Percentiles rank a stretch among this genome's conserved stretches.
These are phyloP conservation scores for Brassica balearica DNA, from an alignment of 441 rosid species.

Conservation along the genomic window DNA sequence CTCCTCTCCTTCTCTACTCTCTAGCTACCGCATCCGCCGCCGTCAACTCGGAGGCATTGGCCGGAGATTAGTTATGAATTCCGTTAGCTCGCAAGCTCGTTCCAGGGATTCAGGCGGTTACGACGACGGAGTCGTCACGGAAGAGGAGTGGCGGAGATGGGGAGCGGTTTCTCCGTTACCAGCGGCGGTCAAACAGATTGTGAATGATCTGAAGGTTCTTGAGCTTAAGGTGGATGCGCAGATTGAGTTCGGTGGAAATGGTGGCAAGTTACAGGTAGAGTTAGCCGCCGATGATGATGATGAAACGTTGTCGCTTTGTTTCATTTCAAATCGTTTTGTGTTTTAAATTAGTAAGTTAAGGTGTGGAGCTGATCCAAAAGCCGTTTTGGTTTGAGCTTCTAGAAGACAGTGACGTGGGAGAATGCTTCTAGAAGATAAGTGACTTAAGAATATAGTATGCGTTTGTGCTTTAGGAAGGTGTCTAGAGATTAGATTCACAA, in stretches of 20 bases:
- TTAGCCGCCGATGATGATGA: neutral
- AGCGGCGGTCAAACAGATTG: constrained; percentile 61
- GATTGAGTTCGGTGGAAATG: constrained; percentile 75
- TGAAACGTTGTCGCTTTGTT: neutral
- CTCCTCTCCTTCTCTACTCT: constrained; percentile 43
- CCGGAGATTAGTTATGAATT: constrained; percentile 37
- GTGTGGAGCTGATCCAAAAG: neutral
- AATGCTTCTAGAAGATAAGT: too few species aligned
- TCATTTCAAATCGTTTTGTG: neutral
- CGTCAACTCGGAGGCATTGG: constrained; percentile 41
- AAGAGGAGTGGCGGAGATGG: constrained; percentile 86
- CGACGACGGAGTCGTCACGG: constrained; percentile 50
- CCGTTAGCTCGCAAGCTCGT: constrained; percentile 46
- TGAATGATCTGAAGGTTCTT: constrained; percentile 72
- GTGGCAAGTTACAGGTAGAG: constrained; percentile 80
- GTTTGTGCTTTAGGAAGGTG: too few species aligned
- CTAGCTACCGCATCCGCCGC: constrained; percentile 24
- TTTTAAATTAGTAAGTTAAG: neutral
- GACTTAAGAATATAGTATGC: too few species aligned
- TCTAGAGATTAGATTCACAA: too few species aligned
- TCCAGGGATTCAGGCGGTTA: constrained; percentile 40
- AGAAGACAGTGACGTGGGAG: neutral
- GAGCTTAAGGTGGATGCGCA: constrained; percentile 61
- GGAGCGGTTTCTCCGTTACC: constrained; percentile 74
- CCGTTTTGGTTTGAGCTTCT: too few species aligned